Base-by-base conservation (phyloP, 352 stramenopile species). In the Halophytophthora polymorphica region DNA sequence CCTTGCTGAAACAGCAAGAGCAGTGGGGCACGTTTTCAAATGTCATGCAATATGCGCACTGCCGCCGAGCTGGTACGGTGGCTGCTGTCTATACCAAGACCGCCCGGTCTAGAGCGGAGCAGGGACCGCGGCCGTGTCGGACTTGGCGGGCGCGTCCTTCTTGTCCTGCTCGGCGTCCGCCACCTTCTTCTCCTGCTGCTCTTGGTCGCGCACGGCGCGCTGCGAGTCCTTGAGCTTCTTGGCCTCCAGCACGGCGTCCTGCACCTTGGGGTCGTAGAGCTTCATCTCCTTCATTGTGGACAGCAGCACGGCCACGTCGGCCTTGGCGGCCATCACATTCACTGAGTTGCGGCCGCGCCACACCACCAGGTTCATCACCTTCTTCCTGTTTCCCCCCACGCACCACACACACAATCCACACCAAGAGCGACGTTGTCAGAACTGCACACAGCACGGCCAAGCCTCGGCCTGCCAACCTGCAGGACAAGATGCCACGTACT, bases 291-390 rank as follows among this genome's bases (percentile, higher is more conserved):
- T 95, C 77, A 95, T 88, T 19, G 84, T 83, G 43, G 81, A 77
- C 22, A 86, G 52, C 34, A 95, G 71, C 33, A 88, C 80, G 12
- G 75, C 67, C 8, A 83, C 68, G 66, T 95, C 85, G 21, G 80
- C 66, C 66, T 93, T 95, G 36, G 79, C 74, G 36, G 83, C 73
- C 85, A 95, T 95, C 47, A 89, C 71, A 56, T 90, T 95, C 55
- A 89, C 71, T 48, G 85, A 93, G 64, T 91, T 93, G 34, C 81
- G 81, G 18, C 85, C 85, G 49, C 85, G 81, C 85, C 85, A 95
- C 17, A 92, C 65, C 12, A 92, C 85, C 11, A 95, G 29, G 61
- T 93, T 91, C 64, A 95, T 77, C 50, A 93, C 73, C 55, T 77
- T 79, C 33, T 85, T 78, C 56, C 83, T 93, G 57, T 56, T n/a